Evolutionary conservation across 495 filamentous ascomycete genomes (phyloP), one percentile per base, ranked within the genome.

Genomic region (Viridothelium virens): DNA sequence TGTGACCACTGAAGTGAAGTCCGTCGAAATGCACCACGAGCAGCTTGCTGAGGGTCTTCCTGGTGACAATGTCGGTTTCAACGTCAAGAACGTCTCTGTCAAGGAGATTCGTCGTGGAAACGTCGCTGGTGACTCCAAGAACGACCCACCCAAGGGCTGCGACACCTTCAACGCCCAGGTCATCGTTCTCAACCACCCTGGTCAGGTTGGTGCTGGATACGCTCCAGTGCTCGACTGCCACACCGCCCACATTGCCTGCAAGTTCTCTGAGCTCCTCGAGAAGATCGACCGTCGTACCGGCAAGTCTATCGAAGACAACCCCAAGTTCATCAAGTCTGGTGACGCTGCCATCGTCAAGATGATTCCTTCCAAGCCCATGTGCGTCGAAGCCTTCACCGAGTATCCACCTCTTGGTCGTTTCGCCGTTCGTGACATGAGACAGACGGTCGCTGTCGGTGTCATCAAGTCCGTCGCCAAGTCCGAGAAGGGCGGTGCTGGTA

Each of bases 11-110:
- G 94, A 98, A 91, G 94, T 98, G 85, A 98, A 98, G 89, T 96
- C 92, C 78, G 94, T 98, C 75, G 94, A 98, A 85, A 98, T 98
- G 94, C 92, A 97, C 86, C 94, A 98, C 91, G 93, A 97, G 84
- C 92, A 96, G 88, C 92, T 98, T 77, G 77, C 81, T 75, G 90
- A 96, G 85, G 94, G 94, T 90, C 75, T 91, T 70, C 95, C 94
- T 72, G 94, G 94, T 84, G 94, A 98, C 88, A 98, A 98, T 84
- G 94, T 98, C 77, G 94, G 94, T 74, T 98, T 98, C 92, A 98
- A 98, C 89, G 95, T 98, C 83, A 96, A 97, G 93, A 98, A 98
- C 94, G 94, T 98, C 75, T 97, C 94, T 79, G 95, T 98, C 83
- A 98, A 98, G 91, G 94, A 98, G 80, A 96, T 98, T 78, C 94